Evolutionary conservation across 305 asterid species (phyloP).

Genomic region (Solanum hybrid): DNA sequence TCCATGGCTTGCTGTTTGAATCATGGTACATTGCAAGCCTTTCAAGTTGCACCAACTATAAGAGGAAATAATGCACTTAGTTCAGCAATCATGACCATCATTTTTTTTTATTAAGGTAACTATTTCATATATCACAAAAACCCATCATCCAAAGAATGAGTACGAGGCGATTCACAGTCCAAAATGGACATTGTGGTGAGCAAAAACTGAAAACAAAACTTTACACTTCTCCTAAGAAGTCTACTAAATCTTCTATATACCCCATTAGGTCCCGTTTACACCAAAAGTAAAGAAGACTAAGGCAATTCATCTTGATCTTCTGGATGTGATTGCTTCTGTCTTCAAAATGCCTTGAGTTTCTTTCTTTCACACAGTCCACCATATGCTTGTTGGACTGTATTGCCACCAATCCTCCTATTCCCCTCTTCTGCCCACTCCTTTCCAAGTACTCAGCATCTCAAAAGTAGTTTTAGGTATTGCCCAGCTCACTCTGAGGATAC

Average conservation of each 20-base stretch:
- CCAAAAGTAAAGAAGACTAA: background rate
- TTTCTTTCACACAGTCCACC: background rate
- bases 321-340: background rate
- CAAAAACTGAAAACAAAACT: background rate
- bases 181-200: background rate
- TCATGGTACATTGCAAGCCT: conserved; percentile 97
- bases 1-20: conserved; percentile 80
- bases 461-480: background rate
- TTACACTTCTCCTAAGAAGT: background rate
- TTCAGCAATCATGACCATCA: conserved; percentile 10
- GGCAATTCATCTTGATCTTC: background rate
- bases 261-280: background rate
- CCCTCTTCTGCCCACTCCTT: background rate
- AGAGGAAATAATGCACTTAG: conserved; percentile 14
- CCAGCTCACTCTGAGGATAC: background rate
- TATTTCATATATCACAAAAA: background rate
- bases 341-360: background rate
- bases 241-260: background rate
- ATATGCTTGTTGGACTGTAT: background rate
- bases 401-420: background rate
- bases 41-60: conserved; percentile 91
- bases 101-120: background rate
- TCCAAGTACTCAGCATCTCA: background rate
- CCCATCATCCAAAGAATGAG: background rate
- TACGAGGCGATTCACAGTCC: background rate